These are phyloP conservation scores for Cutaneotrichosporon sp. DNA, from an alignment of 1,284 basidiomycete species.

Conservation along the genomic window DNA sequence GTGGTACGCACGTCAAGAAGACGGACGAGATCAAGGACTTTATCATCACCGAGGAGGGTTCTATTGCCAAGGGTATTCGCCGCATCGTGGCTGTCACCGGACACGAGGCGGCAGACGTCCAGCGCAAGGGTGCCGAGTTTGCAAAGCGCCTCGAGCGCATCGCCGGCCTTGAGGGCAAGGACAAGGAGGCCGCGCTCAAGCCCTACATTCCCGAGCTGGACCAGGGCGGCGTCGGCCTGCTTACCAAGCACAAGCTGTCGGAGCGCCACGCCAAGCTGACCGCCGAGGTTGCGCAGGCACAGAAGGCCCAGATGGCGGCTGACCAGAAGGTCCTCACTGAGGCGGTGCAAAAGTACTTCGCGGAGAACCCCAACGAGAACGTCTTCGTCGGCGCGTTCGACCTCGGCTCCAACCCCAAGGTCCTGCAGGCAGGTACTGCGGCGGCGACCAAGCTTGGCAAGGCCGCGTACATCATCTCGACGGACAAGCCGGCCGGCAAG, in stretches of 20 bases:
- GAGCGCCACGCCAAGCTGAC: conserved; percentile 67
- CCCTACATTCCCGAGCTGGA: conserved; percentile 80
- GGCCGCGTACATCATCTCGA: conserved; percentile 81
- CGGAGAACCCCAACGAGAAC: conserved; percentile 64
- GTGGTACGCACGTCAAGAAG: conserved; percentile 94
- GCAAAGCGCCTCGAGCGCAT: conserved; percentile 63
- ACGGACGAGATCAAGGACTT: conserved; percentile 96
- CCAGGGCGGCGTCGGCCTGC: conserved; percentile 79
- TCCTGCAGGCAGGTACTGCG: conserved; percentile 59
- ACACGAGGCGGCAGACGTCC: conserved; percentile 80
- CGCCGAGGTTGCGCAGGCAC: conserved; percentile 77
- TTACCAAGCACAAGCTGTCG: conserved; percentile 74
- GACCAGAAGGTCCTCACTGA: conserved; percentile 75
- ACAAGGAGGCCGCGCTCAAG: conserved; percentile 82
- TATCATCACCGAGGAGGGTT: conserved; percentile 89
- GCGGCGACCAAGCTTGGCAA: conserved; percentile 71
- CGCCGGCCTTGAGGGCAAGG: conserved; percentile 63
- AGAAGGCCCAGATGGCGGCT: conserved; percentile 73
- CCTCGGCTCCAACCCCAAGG: conserved; percentile 62
- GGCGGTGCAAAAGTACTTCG: conserved; percentile 65
- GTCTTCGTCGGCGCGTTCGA: conserved; percentile 67
- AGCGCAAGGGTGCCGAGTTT: conserved; percentile 64
- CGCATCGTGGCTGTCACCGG: conserved; percentile 93
- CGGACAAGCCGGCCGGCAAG: conserved; percentile 64
- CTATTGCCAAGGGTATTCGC: conserved; percentile 96